Conservation (phyloP, 192 early-diverging fungal species). For the Umbelopsis sp. region DNA sequence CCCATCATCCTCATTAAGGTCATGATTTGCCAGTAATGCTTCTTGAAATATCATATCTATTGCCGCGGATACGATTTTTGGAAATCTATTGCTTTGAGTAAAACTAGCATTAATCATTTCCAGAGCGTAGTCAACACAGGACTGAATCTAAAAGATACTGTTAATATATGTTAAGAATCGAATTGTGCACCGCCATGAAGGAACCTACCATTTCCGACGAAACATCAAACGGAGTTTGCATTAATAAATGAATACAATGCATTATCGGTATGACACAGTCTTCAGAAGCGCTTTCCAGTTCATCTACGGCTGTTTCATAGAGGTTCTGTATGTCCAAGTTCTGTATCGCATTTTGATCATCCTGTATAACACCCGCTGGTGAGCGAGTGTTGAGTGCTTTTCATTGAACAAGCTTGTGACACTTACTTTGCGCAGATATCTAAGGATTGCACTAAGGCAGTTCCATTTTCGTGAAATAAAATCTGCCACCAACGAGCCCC, state of each 20-base stretch:
- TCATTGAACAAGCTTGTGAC: background rate
- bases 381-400: background rate
- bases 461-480: slow-evolving; percentile 13
- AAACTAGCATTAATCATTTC: slow-evolving; percentile 31
- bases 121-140: slow-evolving; percentile 29
- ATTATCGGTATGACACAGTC: slow-evolving; percentile 32
- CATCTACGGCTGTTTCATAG: slow-evolving; percentile 31
- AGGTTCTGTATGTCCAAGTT: slow-evolving; percentile 1
- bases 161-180: background rate
- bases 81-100: slow-evolving; percentile 32
- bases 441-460: background rate
- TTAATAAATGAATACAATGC: slow-evolving; percentile 19
- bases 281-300: slow-evolving; percentile 34
- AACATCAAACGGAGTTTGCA: slow-evolving; percentile 33
- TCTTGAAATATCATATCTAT: slow-evolving; percentile 36
- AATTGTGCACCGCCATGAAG: background rate
- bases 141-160: slow-evolving; percentile 3
- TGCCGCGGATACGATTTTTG: slow-evolving; percentile 22
- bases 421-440: background rate
- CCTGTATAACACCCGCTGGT: background rate
- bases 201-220: slow-evolving; percentile 16
- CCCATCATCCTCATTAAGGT: slow-evolving; percentile 34
- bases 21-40: slow-evolving; percentile 14
- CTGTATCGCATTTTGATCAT: background rate
- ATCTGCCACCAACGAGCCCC: background rate